Base-by-base conservation (phyloP, 2,329 filamentous ascomycete genomes). In the Clarireedia paspali region DNA sequence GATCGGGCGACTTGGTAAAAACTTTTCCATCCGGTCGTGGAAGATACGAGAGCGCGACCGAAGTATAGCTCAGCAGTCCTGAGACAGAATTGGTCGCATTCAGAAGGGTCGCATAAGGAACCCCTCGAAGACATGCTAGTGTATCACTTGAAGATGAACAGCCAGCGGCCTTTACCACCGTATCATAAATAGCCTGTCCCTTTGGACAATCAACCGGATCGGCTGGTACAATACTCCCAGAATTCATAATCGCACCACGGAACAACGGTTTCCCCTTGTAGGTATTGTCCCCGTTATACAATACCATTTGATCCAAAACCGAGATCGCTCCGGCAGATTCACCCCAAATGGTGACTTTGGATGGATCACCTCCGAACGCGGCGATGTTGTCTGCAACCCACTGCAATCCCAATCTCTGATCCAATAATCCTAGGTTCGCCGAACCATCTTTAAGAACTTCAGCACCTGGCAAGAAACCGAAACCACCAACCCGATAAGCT, bases 181-280 rank as follows among this genome's bases (percentile, higher is more conserved):
- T 70, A 64, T 89, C 76, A 65, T 88, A 91, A 4, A 82, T 71
- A 1, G 69, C 74, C 66, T 91, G 87, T 0, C 77, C 81, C 68
- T 89, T 88, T 10, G 74, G 71, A 30, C 79, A 78, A 63, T 89
- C 86, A 0, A 90, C 80, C 0, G 78, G 75, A 26, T 83, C 79
- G 0, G 84, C 77, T 0, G 85, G 85, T 0, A 81, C 71, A 2
- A 85, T 68, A 56, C 77, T 82, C 2, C 87, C 87, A 2, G 83
- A 88, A 72, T 87, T 81, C 88, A 94, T 91, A 63, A 92, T 91
- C 26, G 76, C 88, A 1, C 75, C 88, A 26, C 85, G 81, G 78
- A 94, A 92, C 0, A 94, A 76, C 1, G 83, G 75, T 64, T 86
- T 83, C 53, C 84, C 86, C 2, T 91, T 89, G 73, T 91, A 91